Percentiles rank a stretch among this genome's conserved stretches.
These are phyloP conservation scores for Brassica incana DNA, from an alignment of 345 rosid species.

Conservation along the genomic window DNA sequence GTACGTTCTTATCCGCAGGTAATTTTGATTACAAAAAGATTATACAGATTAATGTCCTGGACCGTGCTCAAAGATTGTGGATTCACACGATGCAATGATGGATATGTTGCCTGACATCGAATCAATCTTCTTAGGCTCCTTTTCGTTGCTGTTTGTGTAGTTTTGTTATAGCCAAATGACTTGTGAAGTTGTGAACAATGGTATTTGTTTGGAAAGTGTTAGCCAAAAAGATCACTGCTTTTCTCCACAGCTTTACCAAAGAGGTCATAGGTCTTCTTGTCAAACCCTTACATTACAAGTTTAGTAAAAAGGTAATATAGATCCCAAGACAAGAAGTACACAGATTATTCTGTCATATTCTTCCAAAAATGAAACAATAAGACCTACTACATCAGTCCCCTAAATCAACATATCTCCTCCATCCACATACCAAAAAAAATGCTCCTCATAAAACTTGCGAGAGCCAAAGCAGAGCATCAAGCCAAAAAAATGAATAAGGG, in stretches of 20 bases:
- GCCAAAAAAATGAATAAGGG: not conserved
- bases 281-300: not conserved
- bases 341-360: not conserved
- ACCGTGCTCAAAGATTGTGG: too few relatives aligned
- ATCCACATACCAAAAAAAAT: conserved; percentile 9
- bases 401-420: conserved; percentile 12
- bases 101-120: too few relatives aligned
- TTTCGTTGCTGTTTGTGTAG: too few relatives aligned
- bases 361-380: conserved; percentile 22
- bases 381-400: not conserved
- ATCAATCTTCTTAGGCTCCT: too few relatives aligned
- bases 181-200: too few relatives aligned
- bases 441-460: conserved; percentile 53
- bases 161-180: too few relatives aligned
- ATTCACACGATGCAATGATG: too few relatives aligned
- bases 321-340: not conserved
- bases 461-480: conserved; percentile 35
- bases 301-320: not conserved
- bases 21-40: too few relatives aligned
- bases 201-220: not conserved
- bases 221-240: not conserved
- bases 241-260: not conserved
- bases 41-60: too few relatives aligned
- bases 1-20: too few relatives aligned
- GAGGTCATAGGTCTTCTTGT: not conserved